Conservation (phyloP, 148 eudicot genomes). For the Limonium bicolor region DNA sequence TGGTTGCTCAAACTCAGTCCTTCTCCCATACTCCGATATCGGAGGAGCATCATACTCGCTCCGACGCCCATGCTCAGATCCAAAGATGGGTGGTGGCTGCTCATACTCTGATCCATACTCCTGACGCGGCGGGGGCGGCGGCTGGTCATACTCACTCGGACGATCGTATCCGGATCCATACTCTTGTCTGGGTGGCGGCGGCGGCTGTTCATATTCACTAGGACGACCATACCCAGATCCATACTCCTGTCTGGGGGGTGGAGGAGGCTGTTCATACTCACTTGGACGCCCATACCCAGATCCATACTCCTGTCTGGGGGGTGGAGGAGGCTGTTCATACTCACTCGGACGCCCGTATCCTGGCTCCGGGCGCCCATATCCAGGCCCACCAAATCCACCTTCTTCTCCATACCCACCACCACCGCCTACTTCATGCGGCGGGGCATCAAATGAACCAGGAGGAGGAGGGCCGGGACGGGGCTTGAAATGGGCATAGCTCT, state of each 20-base stretch:
- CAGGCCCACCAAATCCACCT: constrained; percentile 6
- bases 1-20: too few relatives aligned
- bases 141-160: constrained; percentile 12
- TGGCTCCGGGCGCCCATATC: neutral
- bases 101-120: neutral
- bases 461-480: constrained; percentile 16
- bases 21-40: constrained; percentile 16
- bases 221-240: constrained; percentile 19
- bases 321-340: constrained; percentile 7
- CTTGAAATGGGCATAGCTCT: constrained; percentile 47
- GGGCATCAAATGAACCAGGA: neutral
- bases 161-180: constrained; percentile 4
- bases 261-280: constrained; percentile 15
- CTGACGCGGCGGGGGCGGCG: too few relatives aligned
- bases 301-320: neutral
- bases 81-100: constrained; percentile 8
- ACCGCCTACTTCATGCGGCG: neutral
- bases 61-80: constrained; percentile 32
- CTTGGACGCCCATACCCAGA: constrained; percentile 3
- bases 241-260: too few relatives aligned
- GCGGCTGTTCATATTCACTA: constrained; percentile 18
- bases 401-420: constrained; percentile 11
- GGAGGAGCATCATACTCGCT: constrained; percentile 12
- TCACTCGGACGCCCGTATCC: constrained; percentile 6
- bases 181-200: too few relatives aligned